phyloP scores from a whole-genome alignment of 192 early-diverging fungal genomes.

The Backusella circina region DNA sequence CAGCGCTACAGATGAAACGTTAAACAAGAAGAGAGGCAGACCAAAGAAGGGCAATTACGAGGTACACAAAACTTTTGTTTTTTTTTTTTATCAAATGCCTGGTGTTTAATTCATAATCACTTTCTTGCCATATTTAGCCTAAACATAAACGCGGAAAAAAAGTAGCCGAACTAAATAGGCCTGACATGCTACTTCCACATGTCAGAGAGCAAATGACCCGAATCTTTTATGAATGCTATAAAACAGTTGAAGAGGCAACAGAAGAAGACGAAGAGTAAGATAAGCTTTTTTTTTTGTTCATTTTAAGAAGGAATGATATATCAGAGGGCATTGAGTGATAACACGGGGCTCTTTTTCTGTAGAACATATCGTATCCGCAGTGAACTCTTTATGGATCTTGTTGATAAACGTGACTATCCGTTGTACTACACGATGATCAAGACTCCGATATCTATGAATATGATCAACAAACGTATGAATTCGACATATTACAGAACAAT shows the following conservation, averaged over 20 bases:
- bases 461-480: constrained; percentile 76
- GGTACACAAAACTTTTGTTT: neutral
- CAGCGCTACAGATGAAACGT: neutral
- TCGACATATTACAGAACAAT: constrained; percentile 63
- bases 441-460: constrained; percentile 86
- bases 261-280: constrained; percentile 43
- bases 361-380: constrained; percentile 53
- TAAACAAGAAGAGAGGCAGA: constrained; percentile 8
- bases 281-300: too few species aligned
- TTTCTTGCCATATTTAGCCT: neutral
- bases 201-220: constrained; percentile 53
- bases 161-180: constrained; percentile 16
- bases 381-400: constrained; percentile 78
- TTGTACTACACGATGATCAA: constrained; percentile 89
- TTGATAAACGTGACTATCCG: constrained; percentile 70
- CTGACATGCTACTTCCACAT: constrained; percentile 48
- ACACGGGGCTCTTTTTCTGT: constrained; percentile 6
- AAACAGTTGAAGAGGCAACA: constrained; percentile 57
- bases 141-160: constrained; percentile 10
- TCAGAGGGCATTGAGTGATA: neutral
- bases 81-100: neutral
- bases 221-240: constrained; percentile 55
- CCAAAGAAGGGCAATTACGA: constrained; percentile 12
- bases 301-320: neutral
- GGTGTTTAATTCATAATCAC: neutral